Evolutionary conservation across 768 basidiomycete genomes (phyloP), one percentile per base, ranked within the genome.

Genomic region (Suillus paluster): DNA sequence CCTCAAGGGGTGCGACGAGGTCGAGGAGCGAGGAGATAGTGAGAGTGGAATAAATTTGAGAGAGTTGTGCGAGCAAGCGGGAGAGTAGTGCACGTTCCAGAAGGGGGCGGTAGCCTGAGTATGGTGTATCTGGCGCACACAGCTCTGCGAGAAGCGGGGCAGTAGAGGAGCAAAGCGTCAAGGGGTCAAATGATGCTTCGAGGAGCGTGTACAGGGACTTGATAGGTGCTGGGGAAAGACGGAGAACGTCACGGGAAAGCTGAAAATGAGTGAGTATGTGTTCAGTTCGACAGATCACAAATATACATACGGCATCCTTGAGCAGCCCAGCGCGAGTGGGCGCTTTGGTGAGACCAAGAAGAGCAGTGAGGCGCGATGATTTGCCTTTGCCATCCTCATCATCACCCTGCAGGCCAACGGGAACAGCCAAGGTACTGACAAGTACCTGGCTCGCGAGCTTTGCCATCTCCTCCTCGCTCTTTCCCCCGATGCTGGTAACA

Each of bases 131-230:
- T 27, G 34, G 55, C 11, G 82, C 75, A 21, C 78, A 74, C 60
- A 96, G 84, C 5, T 80, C 70, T 46, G 84, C 77, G 59, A 99
- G 85, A 63, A 98, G 81, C 11, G 95, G 93, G 4, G 92, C 87
- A 46, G 94, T 87, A 63, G 85, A 83, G 5, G 84, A 73, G 73
- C 93, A 94, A 62, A 97, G 89, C 0, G 87, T 89, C 65, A 97
- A 85, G 0, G 97, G 97, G 73, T 98, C 94, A 70, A 98, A 97
- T 7, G 93, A 90, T 45, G 91, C 90, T 78, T 97, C 95, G 66
- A 99, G 88, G 55, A 95, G 86, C 70, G 86, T 85, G 82, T 97
- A 97, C 23, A 98, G 84, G 25, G 84, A 79, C 71, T 89, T 90
- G 72, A 98, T 83, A 4, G 83, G 77, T 25, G 82, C 75, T 0